Evolutionary conservation across 2,329 filamentous ascomycete species (phyloP).

Genomic region (Cladosporium sp.): DNA sequence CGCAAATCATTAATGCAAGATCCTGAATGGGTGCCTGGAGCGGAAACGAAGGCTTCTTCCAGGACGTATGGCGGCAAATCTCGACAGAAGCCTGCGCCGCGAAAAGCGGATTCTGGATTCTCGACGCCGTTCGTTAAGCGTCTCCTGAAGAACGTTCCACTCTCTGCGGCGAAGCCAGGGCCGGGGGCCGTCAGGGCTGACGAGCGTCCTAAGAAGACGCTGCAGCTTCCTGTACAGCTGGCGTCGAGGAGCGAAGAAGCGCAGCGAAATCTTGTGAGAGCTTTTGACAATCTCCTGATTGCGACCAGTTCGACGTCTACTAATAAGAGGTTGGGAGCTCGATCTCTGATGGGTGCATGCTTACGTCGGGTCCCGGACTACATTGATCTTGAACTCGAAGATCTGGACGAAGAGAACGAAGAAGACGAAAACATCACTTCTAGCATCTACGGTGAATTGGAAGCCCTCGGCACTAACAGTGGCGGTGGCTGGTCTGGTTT

Average conservation of each 20-base stretch:
- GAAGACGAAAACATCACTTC: conserved; percentile 38
- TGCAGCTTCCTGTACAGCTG: conserved; percentile 32
- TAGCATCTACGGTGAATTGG: conserved; percentile 44
- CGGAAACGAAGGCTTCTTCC: background rate
- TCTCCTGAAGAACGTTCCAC: conserved; percentile 21
- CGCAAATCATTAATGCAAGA: conserved; percentile 17
- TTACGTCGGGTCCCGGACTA: conserved; percentile 43
- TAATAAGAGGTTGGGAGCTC: conserved; percentile 36
- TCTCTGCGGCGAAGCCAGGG: background rate
- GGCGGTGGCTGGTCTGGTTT: conserved; percentile 42
- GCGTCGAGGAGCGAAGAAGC: conserved; percentile 26
- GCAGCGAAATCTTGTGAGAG: conserved; percentile 18
- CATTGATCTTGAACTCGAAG: conserved; percentile 35
- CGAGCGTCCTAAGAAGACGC: background rate
- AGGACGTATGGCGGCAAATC: conserved; percentile 15
- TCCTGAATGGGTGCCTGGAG: conserved; percentile 25
- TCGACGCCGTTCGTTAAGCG: conserved; percentile 25
- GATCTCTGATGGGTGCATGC: conserved; percentile 42
- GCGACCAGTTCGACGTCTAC: conserved; percentile 6
- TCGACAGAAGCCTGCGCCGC: background rate
- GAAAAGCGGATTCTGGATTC: conserved; percentile 12
- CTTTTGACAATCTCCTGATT: conserved; percentile 17
- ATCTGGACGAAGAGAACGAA: conserved; percentile 36
- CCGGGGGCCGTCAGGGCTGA: background rate
- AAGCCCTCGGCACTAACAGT: conserved; percentile 37